Evolutionary conservation across 2,329 filamentous ascomycete genomes (phyloP).

Genomic region (Aureobasidium lini): DNA sequence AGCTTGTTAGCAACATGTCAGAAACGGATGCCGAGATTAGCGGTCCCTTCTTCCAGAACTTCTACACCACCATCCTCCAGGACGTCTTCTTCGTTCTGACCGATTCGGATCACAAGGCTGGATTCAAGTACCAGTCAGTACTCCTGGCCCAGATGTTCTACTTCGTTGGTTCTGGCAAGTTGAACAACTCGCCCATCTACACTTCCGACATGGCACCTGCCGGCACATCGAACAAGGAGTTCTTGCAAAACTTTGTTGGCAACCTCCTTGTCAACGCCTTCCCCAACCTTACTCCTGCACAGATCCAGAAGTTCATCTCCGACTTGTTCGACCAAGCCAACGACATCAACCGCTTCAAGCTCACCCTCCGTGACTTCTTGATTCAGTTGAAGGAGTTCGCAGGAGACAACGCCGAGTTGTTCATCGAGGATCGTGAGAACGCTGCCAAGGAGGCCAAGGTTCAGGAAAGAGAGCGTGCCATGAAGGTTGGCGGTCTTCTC

Average conservation of each 20-base stretch:
- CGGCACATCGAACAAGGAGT: constrained; percentile 85
- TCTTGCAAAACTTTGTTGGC: constrained; percentile 79
- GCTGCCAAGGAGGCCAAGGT: constrained; percentile 77
- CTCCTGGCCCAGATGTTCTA: constrained; percentile 93
- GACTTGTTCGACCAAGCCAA: constrained; percentile 82
- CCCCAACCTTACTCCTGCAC: constrained; percentile 76
- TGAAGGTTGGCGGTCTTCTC: constrained; percentile 90
- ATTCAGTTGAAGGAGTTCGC: constrained; percentile 96
- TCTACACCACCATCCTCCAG: constrained; percentile 91
- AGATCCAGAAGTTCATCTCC: constrained; percentile 86
- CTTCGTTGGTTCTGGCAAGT: constrained; percentile 83
- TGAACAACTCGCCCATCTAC: constrained; percentile 79
- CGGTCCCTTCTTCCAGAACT: constrained; percentile 95
- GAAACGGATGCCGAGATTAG: constrained; percentile 80
- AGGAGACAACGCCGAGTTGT: constrained; percentile 90
- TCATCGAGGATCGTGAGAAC: constrained; percentile 88
- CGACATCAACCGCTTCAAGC: constrained; percentile 88
- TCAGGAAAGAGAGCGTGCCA: constrained; percentile 81
- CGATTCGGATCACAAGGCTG: constrained; percentile 96
- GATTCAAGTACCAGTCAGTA: constrained; percentile 96
- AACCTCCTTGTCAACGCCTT: constrained; percentile 83
- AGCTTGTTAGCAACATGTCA: constrained; percentile 95
- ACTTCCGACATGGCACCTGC: constrained; percentile 69
- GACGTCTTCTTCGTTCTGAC: constrained; percentile 98
- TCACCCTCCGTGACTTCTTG: constrained; percentile 91